phyloP scores from a whole-genome alignment of 352 stramenopile species.

The Globisporangium alternatum region DNA sequence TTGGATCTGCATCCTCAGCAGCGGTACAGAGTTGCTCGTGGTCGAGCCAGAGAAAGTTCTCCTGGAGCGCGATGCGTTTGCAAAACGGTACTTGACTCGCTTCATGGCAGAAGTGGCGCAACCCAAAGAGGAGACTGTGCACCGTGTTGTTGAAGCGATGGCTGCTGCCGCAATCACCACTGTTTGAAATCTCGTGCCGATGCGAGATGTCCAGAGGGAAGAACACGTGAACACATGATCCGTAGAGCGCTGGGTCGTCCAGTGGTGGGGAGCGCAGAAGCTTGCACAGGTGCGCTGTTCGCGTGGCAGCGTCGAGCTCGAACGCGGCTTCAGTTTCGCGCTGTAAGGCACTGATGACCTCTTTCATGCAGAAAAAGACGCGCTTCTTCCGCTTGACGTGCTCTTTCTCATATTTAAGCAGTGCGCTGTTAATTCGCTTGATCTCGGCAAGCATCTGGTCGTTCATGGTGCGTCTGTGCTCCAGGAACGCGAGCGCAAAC shows the following conservation, averaged over 20 bases:
- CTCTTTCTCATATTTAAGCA: slow-evolving; percentile 35
- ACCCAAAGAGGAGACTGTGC: slow-evolving; percentile 26
- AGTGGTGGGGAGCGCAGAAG: slow-evolving; percentile 23
- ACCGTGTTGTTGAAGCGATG: slow-evolving; percentile 12
- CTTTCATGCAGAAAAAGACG: slow-evolving; percentile 29
- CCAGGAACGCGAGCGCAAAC: slow-evolving; percentile 9
- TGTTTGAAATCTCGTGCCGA: not conserved
- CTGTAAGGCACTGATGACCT: slow-evolving; percentile 15
- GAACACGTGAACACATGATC: slow-evolving; percentile 30
- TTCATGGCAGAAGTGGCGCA: slow-evolving; percentile 29
- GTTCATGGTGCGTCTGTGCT: slow-evolving; percentile 10
- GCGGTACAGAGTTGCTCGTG: slow-evolving; percentile 6
- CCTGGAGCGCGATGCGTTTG: slow-evolving; percentile 20
- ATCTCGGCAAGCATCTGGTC: slow-evolving; percentile 16
- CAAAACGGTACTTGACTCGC: slow-evolving; percentile 20
- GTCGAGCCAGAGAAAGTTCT: slow-evolving; percentile 33
- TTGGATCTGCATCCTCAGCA: not conserved
- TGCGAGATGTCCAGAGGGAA: slow-evolving; percentile 28
- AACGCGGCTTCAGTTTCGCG: slow-evolving; percentile 24
- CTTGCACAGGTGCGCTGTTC: slow-evolving; percentile 13
- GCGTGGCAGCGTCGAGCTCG: slow-evolving; percentile 15
- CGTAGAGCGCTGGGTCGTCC: slow-evolving; percentile 16
- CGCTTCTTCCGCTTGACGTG: slow-evolving; percentile 30
- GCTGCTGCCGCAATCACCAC: not conserved
- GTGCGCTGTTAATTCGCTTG: slow-evolving; percentile 20